These are phyloP conservation scores for Lumnitzera racemosa DNA, from an alignment of 345 rosid genomes.

Conservation along the genomic window DNA sequence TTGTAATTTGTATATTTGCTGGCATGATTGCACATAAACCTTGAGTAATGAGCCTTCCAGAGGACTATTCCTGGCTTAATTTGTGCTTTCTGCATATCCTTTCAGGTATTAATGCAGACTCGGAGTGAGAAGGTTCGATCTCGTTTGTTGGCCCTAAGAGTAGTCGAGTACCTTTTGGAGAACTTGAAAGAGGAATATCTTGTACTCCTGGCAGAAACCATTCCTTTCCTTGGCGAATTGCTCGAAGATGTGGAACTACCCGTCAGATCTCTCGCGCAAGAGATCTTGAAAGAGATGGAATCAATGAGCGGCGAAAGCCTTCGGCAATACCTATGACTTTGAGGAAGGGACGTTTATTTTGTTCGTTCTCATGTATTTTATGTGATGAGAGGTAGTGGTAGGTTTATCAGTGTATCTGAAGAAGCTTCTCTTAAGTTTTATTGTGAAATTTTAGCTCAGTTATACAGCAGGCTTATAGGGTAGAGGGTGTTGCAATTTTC, in stretches of 20 bases:
- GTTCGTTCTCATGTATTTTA: too few species aligned
- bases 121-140: constrained; percentile 77
- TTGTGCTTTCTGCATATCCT: neutral
- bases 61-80: neutral
- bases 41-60: too few species aligned
- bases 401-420: too few species aligned
- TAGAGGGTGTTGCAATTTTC: too few species aligned
- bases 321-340: constrained; percentile 43
- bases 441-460: too few species aligned
- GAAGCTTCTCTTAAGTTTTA: too few species aligned
- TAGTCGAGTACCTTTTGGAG: constrained; percentile 60
- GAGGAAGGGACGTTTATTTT: too few species aligned
- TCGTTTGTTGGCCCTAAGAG: constrained; percentile 66
- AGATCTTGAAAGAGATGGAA: constrained; percentile 80
- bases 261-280: constrained; percentile 78
- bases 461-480: too few species aligned
- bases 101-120: constrained; percentile 85
- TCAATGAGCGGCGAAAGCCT: constrained; percentile 82
- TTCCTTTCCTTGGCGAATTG: constrained; percentile 85
- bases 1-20: too few species aligned
- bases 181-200: constrained; percentile 84
- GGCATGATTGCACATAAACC: too few species aligned
- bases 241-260: constrained; percentile 79
- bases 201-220: constrained; percentile 68
- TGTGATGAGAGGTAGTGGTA: too few species aligned